Conservation (phyloP, 176 grass and related monocot genomes). For the Ensete glaucum region DNA sequence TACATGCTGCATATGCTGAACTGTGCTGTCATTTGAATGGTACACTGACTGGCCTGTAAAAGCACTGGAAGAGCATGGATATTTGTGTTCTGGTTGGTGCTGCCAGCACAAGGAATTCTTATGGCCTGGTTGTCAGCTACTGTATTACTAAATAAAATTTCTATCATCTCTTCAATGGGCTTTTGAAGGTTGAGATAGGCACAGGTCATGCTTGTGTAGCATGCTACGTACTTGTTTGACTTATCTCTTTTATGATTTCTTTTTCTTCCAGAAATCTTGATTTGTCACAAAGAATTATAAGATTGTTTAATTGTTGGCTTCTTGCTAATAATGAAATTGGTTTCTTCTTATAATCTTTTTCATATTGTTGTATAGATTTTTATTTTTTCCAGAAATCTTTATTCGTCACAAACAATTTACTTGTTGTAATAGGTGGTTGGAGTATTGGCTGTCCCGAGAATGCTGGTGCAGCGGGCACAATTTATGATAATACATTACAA, state of each 20-base stretch:
- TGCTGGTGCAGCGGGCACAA: constrained; percentile 84
- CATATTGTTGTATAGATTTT: neutral
- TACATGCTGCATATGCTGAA: no score
- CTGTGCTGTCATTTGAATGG: no score
- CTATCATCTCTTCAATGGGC: no score
- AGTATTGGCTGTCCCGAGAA: constrained; percentile 85
- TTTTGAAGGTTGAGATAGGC: no score
- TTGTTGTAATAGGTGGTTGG: constrained; percentile 51
- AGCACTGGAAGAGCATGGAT: no score
- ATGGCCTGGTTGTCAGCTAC: no score
- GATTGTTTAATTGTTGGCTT: neutral
- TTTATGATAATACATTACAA: constrained; percentile 80
- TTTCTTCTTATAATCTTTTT: neutral
- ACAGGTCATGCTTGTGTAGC: no score
- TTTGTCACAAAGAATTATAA: neutral
- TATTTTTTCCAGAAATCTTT: neutral
- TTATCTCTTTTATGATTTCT: neutral
- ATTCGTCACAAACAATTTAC: constrained; percentile 1
- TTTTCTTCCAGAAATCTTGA: neutral
- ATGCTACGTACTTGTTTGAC: no score
- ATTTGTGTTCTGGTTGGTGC: no score
- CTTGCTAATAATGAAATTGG: neutral
- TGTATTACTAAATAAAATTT: no score
- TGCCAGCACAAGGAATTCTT: no score
- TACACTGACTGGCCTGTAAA: no score